Percentiles rank a stretch among this genome's conserved stretches.
Evolutionary conservation across 2,329 filamentous ascomycete species (phyloP).

Genomic region (Fusarium globosum): DNA sequence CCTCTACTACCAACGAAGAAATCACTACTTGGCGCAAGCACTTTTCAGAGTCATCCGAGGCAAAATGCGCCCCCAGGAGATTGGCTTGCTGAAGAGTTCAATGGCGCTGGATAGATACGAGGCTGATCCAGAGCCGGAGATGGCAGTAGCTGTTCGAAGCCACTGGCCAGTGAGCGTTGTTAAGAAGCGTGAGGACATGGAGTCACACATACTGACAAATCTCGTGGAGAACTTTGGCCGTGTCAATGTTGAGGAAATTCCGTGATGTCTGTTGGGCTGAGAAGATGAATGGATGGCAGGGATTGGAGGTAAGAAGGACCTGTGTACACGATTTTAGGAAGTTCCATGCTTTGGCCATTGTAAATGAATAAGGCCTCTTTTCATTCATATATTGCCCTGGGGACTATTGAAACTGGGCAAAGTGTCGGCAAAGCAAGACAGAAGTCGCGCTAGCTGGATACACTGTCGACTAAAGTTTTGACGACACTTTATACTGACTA

Average conservation of each 20-base stretch:
- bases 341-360: fast-evolving
- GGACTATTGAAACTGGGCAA: background rate
- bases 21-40: conserved; percentile 49
- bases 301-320: background rate
- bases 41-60: conserved; percentile 50
- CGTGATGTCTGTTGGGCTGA: background rate
- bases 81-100: conserved; percentile 24
- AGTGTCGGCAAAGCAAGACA: background rate
- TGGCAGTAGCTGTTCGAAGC: conserved; percentile 44
- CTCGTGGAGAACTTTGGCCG: conserved; percentile 37
- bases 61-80: conserved; percentile 48
- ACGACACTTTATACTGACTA: no score
- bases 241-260: background rate
- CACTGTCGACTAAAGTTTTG: background rate
- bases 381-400: background rate
- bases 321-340: no score
- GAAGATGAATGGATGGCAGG: fast-evolving
- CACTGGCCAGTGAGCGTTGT: conserved; percentile 48
- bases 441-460: background rate
- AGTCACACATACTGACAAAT: conserved; percentile 36
- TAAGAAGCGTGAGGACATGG: conserved; percentile 43
- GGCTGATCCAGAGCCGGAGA: conserved; percentile 24
- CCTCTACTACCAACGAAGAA: conserved; percentile 48
- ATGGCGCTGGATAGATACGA: conserved; percentile 36
- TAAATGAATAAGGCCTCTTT: background rate